phyloP scores from a whole-genome alignment of 2,329 filamentous ascomycete species.

The Parastagonospora nodorum region DNA sequence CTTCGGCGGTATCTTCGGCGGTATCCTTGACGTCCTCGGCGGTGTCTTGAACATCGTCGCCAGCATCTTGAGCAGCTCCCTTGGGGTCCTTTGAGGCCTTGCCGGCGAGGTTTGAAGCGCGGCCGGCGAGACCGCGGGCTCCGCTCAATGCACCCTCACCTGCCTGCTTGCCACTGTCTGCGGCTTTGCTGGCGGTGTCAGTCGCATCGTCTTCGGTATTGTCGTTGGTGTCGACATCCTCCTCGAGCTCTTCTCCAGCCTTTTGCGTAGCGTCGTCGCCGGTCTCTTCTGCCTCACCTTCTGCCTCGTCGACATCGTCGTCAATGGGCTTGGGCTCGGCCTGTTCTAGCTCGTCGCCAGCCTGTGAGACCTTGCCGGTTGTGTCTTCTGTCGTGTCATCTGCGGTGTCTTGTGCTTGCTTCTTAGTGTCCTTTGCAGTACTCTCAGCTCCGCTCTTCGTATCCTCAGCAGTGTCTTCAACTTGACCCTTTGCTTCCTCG shows the following conservation, averaged over 20 bases:
- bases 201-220: conserved; percentile 49
- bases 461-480: conserved; percentile 40
- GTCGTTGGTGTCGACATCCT: conserved; percentile 42
- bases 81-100: conserved; percentile 48
- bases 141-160: conserved; percentile 49
- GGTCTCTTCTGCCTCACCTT: conserved; percentile 28
- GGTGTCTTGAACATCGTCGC: conserved; percentile 38
- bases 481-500: conserved; percentile 10
- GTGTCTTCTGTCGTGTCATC: conserved; percentile 44
- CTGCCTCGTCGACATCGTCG: conserved; percentile 42
- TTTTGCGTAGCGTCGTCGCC: conserved; percentile 51
- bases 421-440: conserved; percentile 45
- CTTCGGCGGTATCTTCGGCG: conserved; percentile 35
- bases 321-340: conserved; percentile 54
- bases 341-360: conserved; percentile 52
- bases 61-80: conserved; percentile 45
- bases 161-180: conserved; percentile 41
- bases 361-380: conserved; percentile 55
- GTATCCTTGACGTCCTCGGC: conserved; percentile 38
- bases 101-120: conserved; percentile 53
- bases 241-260: conserved; percentile 53
- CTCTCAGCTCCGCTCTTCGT: conserved; percentile 35
- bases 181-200: conserved; percentile 41
- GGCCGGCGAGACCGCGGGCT: conserved; percentile 53
- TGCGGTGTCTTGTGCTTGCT: conserved; percentile 44